Conservation (phyloP, 257 asterid species). For the Scutellaria minor region DNA sequence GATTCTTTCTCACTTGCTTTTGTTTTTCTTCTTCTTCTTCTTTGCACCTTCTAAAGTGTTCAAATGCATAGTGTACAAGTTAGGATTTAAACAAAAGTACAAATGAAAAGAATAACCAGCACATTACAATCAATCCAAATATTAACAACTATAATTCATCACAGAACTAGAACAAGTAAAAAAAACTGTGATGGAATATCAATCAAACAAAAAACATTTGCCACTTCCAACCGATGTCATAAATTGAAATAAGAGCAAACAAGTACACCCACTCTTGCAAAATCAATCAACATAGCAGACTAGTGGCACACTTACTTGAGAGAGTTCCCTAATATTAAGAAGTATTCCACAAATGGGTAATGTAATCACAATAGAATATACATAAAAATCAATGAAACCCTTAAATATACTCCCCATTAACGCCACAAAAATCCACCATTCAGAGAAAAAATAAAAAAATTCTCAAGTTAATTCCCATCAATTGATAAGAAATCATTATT, state of each 20-base stretch:
- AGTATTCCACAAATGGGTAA: slow-evolving; percentile 2
- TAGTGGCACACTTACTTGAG: slow-evolving; percentile 10
- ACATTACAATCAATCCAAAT: slow-evolving; percentile 10
- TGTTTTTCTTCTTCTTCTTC: slow-evolving; percentile 94
- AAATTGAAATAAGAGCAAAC: background rate
- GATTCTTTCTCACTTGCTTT: slow-evolving; percentile 75
- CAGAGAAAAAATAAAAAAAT: background rate
- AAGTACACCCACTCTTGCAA: background rate
- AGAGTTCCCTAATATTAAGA: background rate
- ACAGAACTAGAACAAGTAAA: slow-evolving; percentile 13
- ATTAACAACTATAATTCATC: background rate
- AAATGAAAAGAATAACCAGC: slow-evolving; percentile 9
- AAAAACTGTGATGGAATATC: background rate
- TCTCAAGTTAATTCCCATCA: background rate
- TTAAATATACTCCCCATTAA: slow-evolving; percentile 1
- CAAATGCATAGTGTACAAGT: slow-evolving; percentile 30
- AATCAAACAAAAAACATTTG: slow-evolving; percentile 4
- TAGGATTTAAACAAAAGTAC: slow-evolving; percentile 23
- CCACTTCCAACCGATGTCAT: background rate
- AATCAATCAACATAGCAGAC: slow-evolving; percentile 14
- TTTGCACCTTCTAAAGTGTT: slow-evolving; percentile 73
- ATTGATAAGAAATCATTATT: slow-evolving; percentile 4
- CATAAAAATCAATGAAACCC: slow-evolving; percentile 11
- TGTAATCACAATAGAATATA: background rate
- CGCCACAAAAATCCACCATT: background rate